Evolutionary conservation across 2,329 filamentous ascomycete genomes (phyloP), one percentile per base, ranked within the genome.

Genomic region (Pyricularia sp.): DNA sequence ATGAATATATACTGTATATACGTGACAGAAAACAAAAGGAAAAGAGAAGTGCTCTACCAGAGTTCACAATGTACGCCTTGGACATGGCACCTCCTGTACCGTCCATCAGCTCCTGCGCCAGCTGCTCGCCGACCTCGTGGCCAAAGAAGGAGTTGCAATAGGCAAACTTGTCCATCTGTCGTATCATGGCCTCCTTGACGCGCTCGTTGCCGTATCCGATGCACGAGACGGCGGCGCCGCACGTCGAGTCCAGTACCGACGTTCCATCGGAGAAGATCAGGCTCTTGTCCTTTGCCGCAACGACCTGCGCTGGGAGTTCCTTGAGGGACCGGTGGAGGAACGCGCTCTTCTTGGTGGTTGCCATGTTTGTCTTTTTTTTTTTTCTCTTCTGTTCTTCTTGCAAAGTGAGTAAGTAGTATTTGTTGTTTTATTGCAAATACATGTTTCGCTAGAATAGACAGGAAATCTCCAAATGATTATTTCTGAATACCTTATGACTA

Each of bases 141-240:
- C 77, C 78, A 69, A 78, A 80, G 66, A 76, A 79, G 6, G 77
- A 77, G 57, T 78, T 73, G 62, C 76, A 78, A 67, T 81, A 82
- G 9, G 77, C 74, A 19, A 77, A 70, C 24, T 74, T 71, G 22
- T 73, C 66, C 35, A 81, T 71, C 69, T 82, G 79, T 12, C 72
- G 69, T 10, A 70, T 66, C 60, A 79, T 75, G 5, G 78, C 79
- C 31, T 75, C 69, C 35, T 74, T 74, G 16, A 81, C 78, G 64
- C 75, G 72, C 24, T 69, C 63, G 64, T 81, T 71, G 7, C 76
- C 76, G 68, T 80, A 79, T 72, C 79, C 79, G 31, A 82, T 70
- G 67, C 78, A 80, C 8, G 78, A 74, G 33, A 81, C 79, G 0
- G 79, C 76, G 2, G 79, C 77, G 22, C 79, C 79, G 8, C 78